Evolutionary conservation across 768 basidiomycete species (phyloP).

Genomic region (Solioccasus polychromus): DNA sequence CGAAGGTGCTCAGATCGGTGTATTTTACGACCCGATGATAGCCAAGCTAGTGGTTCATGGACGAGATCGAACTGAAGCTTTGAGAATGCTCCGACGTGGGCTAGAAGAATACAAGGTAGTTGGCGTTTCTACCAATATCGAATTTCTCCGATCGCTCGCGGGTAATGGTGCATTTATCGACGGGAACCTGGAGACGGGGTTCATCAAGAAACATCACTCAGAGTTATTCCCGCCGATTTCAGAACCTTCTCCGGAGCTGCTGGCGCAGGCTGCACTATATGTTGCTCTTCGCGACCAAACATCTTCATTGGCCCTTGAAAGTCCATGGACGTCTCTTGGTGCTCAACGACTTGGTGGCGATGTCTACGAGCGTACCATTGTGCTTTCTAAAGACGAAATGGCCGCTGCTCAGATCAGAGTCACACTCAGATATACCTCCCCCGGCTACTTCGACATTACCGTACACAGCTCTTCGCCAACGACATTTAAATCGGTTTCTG

Average conservation of each 20-base stretch:
- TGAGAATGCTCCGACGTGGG: conserved; percentile 76
- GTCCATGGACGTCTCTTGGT: conserved; percentile 69
- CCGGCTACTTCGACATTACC: conserved; percentile 52
- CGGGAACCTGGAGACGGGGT: conserved; percentile 87
- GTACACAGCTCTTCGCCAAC: conserved; percentile 34
- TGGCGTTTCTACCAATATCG: conserved; percentile 88
- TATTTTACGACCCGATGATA: conserved; percentile 92
- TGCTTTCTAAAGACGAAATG: conserved; percentile 56
- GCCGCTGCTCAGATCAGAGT: conserved; percentile 36
- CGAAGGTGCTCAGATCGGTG: conserved; percentile 76
- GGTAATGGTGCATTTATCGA: conserved; percentile 73
- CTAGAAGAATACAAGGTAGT: conserved; percentile 89
- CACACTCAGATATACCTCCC: conserved; percentile 39
- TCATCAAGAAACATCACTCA: conserved; percentile 86
- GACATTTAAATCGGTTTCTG: conserved; percentile 51
- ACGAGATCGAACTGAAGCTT: conserved; percentile 76
- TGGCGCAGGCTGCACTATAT: conserved; percentile 81
- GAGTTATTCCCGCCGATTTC: conserved; percentile 72
- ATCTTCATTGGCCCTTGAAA: conserved; percentile 27
- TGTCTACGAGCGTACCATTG: conserved; percentile 57
- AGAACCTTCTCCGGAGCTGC: conserved; percentile 56
- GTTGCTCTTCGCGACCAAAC: conserved; percentile 63
- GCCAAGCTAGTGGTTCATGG: conserved; percentile 91
- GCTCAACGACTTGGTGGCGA: conserved; percentile 81
- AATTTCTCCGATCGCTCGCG: conserved; percentile 78